A percentile compares a stretch with the other conserved stretches of the same genome.
Conservation (phyloP, 169 alveolate species). For the Eimeria praecox region DNA sequence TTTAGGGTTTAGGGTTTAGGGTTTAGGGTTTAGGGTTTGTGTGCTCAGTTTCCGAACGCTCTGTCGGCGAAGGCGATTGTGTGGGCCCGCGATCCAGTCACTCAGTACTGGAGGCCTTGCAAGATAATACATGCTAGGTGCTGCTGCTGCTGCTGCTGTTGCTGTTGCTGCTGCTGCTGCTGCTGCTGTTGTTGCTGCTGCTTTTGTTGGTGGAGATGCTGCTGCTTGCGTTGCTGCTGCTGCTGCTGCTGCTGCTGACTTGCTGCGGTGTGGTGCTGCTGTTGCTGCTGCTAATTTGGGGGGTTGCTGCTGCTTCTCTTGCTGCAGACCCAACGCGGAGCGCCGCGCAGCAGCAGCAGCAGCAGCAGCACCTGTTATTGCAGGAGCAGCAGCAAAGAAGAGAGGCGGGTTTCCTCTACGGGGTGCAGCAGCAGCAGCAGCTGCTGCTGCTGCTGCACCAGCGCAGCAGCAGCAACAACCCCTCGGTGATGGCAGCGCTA, state of each 20-base stretch:
- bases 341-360: conserved; percentile 74
- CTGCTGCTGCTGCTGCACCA: conserved; percentile 22
- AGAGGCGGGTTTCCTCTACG: neutral
- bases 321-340: conserved; percentile 36
- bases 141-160: conserved; percentile 49
- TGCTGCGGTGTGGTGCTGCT: neutral
- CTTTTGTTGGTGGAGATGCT: too few relatives aligned
- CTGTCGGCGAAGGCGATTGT: conserved; percentile 81
- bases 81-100: conserved; percentile 77
- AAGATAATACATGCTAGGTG: conserved; percentile 81
- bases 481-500: neutral
- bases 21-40: conserved; percentile 24
- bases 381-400: conserved; percentile 2
- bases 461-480: conserved; percentile 44
- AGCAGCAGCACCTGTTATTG: neutral
- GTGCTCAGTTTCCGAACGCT: conserved; percentile 80
- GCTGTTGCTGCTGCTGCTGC: conserved; percentile 3
- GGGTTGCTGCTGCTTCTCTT: neutral
- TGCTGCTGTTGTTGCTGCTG: conserved; percentile 35
- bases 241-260: neutral
- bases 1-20: conserved; percentile 18
- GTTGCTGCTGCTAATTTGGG: neutral
- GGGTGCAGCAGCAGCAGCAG: conserved; percentile 40
- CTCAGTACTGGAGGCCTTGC: conserved; percentile 72
- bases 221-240: neutral